phyloP scores from a whole-genome alignment of 768 basidiomycete species.

The Rhizopogon vulgaris region DNA sequence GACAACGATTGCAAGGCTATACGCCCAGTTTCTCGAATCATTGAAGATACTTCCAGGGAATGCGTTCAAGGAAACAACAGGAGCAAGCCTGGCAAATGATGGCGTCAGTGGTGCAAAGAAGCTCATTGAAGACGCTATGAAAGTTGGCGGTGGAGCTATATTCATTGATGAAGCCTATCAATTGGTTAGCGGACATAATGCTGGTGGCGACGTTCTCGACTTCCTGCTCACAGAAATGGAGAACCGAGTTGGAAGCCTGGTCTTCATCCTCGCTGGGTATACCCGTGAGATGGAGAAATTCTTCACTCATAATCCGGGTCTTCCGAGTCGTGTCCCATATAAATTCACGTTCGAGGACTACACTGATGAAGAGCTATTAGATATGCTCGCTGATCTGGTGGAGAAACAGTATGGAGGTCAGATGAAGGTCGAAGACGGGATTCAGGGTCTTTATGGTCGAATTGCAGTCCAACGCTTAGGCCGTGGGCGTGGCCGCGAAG shows the following conservation, averaged over 20 bases:
- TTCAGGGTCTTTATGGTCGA: conserved; percentile 27
- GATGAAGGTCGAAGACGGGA: conserved; percentile 41
- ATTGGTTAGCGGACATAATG: conserved; percentile 38
- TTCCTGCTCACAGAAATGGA: conserved; percentile 65
- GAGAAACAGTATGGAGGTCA: conserved; percentile 33
- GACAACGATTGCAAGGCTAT: conserved; percentile 57
- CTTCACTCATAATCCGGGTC: conserved; percentile 63
- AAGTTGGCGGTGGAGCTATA: conserved; percentile 50
- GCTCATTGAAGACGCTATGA: conserved; percentile 37
- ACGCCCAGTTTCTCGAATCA: conserved; percentile 51
- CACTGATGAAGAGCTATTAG: conserved; percentile 41
- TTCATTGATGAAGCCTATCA: conserved; percentile 69
- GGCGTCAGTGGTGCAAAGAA: conserved; percentile 45
- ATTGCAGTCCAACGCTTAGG: conserved; percentile 50
- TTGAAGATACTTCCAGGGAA: conserved; percentile 41
- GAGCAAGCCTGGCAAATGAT: conserved; percentile 45
- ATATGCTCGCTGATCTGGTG: conserved; percentile 42
- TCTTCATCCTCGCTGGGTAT: conserved; percentile 64
- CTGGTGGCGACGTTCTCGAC: conserved; percentile 51
- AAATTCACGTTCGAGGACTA: conserved; percentile 52
- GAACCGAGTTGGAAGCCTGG: conserved; percentile 49
- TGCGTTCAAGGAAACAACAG: conserved; percentile 53
- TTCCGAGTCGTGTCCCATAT: conserved; percentile 54
- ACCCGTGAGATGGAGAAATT: conserved; percentile 62
- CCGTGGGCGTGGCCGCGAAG: conserved; percentile 41